Evolutionary conservation across 306 rosid genomes (phyloP).

Genomic region (Rosa lucieae): DNA sequence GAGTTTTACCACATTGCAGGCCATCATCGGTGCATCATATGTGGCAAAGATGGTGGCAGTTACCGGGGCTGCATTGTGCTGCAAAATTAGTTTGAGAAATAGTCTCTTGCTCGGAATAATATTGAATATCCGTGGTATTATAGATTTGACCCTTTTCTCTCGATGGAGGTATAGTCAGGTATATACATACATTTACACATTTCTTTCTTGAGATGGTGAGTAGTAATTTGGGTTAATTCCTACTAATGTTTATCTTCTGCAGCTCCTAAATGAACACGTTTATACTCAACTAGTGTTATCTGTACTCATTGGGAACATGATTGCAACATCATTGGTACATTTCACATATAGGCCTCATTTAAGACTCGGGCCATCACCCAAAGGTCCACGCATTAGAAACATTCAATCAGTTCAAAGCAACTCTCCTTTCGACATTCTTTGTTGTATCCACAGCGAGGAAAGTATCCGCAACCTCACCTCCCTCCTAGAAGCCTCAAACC

Average conservation of each 20-base stretch:
- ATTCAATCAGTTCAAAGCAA: conserved; percentile 29
- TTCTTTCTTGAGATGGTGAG: neutral
- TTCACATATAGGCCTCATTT: conserved; percentile 12
- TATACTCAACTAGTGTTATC: conserved; percentile 29
- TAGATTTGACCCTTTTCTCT: conserved; percentile 23
- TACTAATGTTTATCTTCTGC: neutral
- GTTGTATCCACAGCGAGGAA: conserved; percentile 49
- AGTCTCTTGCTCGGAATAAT: conserved; percentile 38
- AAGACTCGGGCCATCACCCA: neutral
- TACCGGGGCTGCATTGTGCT: conserved; percentile 21
- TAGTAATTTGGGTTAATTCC: neutral
- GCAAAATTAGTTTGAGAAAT: conserved; percentile 34
- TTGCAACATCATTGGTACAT: conserved; percentile 27
- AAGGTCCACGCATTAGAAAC: neutral
- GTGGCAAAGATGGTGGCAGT: conserved; percentile 27
- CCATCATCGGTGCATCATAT: conserved; percentile 1
- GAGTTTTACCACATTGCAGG: conserved; percentile 16
- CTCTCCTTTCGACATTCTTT: conserved; percentile 32
- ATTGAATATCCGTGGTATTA: conserved; percentile 46
- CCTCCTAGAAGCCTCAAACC: conserved; percentile 49
- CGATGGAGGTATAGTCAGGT: neutral
- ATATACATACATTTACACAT: neutral
- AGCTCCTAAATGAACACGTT: conserved; percentile 32
- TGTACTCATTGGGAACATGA: conserved; percentile 12
- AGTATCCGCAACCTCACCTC: conserved; percentile 39